phyloP scores from a whole-genome alignment of 768 basidiomycete species.

The Calocybe gangraenosa region DNA sequence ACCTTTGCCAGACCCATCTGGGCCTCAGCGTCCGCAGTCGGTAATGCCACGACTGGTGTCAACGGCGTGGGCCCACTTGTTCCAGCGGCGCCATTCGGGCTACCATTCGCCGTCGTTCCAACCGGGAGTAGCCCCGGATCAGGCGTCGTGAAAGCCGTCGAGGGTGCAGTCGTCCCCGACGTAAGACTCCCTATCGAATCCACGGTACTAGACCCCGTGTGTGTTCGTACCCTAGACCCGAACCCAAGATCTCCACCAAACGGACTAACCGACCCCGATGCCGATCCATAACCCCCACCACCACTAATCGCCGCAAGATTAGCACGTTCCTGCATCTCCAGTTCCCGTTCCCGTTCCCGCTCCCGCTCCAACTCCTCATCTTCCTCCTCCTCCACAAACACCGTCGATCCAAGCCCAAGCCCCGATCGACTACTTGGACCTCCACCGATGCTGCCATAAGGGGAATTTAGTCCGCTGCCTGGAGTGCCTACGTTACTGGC shows the following conservation, averaged over 20 bases:
- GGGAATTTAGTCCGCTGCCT: slow-evolving; percentile 61
- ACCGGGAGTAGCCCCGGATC: slow-evolving; percentile 40
- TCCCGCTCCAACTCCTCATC: slow-evolving; percentile 66
- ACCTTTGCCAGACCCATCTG: slow-evolving; percentile 79
- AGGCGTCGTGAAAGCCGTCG: slow-evolving; percentile 60
- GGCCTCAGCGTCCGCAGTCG: slow-evolving; percentile 67
- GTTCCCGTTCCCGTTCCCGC: slow-evolving; percentile 47
- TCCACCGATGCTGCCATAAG: slow-evolving; percentile 34
- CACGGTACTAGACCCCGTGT: slow-evolving; percentile 43
- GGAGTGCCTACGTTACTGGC: slow-evolving; percentile 46
- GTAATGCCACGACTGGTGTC: slow-evolving; percentile 67
- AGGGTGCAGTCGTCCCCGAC: slow-evolving; percentile 23
- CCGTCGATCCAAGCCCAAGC: slow-evolving; percentile 43
- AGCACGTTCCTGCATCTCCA: slow-evolving; percentile 18
- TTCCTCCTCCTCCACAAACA: slow-evolving; percentile 72
- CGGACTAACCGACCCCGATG: slow-evolving; percentile 27
- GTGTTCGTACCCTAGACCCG: slow-evolving; percentile 50
- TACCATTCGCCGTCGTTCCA: slow-evolving; percentile 24
- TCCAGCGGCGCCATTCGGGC: slow-evolving; percentile 29
- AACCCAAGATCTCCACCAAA: slow-evolving; percentile 28
- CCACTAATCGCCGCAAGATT: slow-evolving; percentile 24
- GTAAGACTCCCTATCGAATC: slow-evolving; percentile 31
- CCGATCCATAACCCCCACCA: slow-evolving; percentile 15
- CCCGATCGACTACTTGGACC: slow-evolving; percentile 26
- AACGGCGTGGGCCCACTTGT: slow-evolving; percentile 55